Percentiles rank a stretch among this genome's conserved stretches.
Evolutionary conservation across 2,329 filamentous ascomycete species (phyloP).

Genomic region (Clarireedia paspali): DNA sequence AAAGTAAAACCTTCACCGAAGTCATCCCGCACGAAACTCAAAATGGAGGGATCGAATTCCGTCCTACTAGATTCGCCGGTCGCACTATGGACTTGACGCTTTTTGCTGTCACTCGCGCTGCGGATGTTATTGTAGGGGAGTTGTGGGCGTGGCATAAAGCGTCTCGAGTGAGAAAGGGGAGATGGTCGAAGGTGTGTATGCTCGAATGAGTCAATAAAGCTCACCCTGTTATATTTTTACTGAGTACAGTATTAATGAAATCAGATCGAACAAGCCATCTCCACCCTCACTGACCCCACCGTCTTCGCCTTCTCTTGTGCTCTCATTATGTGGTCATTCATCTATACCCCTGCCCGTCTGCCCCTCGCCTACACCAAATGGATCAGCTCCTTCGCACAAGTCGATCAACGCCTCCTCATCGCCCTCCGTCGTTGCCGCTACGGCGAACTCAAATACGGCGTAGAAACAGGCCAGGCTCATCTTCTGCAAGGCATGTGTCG

Average conservation of each 20-base stretch:
- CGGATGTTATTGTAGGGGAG: slow-evolving; percentile 62
- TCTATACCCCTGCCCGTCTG: slow-evolving; percentile 65
- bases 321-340: slow-evolving; percentile 84
- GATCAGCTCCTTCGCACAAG: slow-evolving; percentile 69
- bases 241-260: background rate
- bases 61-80: slow-evolving; percentile 43
- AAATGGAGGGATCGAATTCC: slow-evolving; percentile 20
- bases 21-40: slow-evolving; percentile 27
- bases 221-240: background rate
- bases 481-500: slow-evolving; percentile 65
- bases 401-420: slow-evolving; percentile 67
- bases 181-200: slow-evolving; percentile 40
- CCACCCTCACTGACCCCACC: slow-evolving; percentile 51
- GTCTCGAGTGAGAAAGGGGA: slow-evolving; percentile 37
- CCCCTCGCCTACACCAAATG: slow-evolving; percentile 71
- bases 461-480: slow-evolving; percentile 61
- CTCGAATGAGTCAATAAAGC: background rate
- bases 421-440: slow-evolving; percentile 60
- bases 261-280: slow-evolving; percentile 20
- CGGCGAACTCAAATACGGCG: slow-evolving; percentile 61
- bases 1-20: slow-evolving; percentile 36
- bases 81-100: slow-evolving; percentile 75
- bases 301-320: slow-evolving; percentile 67
- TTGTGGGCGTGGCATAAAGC: slow-evolving; percentile 49
- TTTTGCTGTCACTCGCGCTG: slow-evolving; percentile 65